Base-by-base conservation (phyloP, 2,329 filamentous ascomycete species). In the Cercospora sp. region DNA sequence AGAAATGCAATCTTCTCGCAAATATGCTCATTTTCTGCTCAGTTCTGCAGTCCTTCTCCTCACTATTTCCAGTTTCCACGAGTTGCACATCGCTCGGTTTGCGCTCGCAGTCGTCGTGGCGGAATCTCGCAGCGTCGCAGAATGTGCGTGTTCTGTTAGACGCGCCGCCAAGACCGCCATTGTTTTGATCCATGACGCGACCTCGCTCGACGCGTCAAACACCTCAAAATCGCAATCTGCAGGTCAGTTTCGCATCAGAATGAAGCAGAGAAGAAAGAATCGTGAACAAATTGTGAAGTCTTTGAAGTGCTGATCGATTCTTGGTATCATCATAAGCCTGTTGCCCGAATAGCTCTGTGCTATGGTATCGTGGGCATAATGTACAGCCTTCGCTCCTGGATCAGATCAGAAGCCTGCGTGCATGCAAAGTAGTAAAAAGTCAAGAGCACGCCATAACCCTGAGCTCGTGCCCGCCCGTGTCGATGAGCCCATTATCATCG, bases 401-500 rank as follows among this genome's bases (percentile, higher is more conserved):
- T 63, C 70, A 71, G 69, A 68, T 70, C 71, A 72, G 71, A 73
- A 70, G 68, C 70, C 66, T 71, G 68, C 68, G 63, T 45, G 61
- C 66, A 66, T 70, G 69, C 62, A 71, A 70, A 62, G 67, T 64
- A 60, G 66, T 64, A 69, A 64, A 69, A 69, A 70, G 69, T 69
- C 51, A 59, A 66, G 68, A 68, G 66, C 71, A 73, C 71, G 69
- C 71, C 70, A 61, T 72, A 72, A 73, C 5, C 73, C 73, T 72
- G 72, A 70, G 71, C 73, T 76, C 74, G 74, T 76, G 69, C 72
- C 74, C 72, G 69, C 74, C 72, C 49, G 49, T 55, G 66, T 75
- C 65, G 75, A 77, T 77, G 75, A 77, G 72, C 70, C 75, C 76
- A 74, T 76, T 75, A 75, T 77, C 76, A 77, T 78, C 74, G 67